Evolutionary conservation across 257 asterid genomes (phyloP), one percentile per base, ranked within the genome.

Genomic region (Nicotiana paniculata): DNA sequence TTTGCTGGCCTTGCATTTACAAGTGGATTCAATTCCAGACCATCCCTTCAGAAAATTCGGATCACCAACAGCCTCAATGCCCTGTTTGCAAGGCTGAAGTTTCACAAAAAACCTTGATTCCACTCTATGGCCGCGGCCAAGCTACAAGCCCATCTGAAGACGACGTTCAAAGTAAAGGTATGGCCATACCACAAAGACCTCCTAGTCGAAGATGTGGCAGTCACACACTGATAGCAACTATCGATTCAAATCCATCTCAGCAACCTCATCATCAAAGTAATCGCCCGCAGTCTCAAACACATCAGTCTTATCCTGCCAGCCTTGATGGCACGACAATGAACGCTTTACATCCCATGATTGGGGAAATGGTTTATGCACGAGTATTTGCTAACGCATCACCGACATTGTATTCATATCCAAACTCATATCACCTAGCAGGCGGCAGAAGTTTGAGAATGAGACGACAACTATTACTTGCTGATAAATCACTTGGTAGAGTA

Each of bases 1-100:
- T 89, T 28, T 93, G 98, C 24, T 93, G 98, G 98, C 98, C 96
- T 3, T 93, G 98, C 77, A 92, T 93, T 15, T 93, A 94, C 87
- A 86, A 86, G 46, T 94, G 98, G 98, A 90, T 92, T 12, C 88
- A 81, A 63, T 85, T 70, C 79, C 89, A 80, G 17, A 81, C 83
- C 1, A 3, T 58, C 33, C 81, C 87, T 46, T 24, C 59, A 3
- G 90, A 89, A 33, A 77, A 85, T 63, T 46, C 81, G 0, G 90
- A 85, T 12, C 80, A 61, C 17, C 90, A 84, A 33, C 80, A 62
- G 46, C 91, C 96, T 0, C 91, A 83, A 43, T 94, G 98, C 57
- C 98, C 98, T 0, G 94, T 92, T n/a, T 94, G 98, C 91, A 92
- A 94, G 86, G 84, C 85, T 1, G 85, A 85, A 67, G 86, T 94